A percentile compares a stretch with the other conserved stretches of the same genome.
phyloP scores from a whole-genome alignment of 345 rosid genomes.

The Eucalyptus pauciflora region DNA sequence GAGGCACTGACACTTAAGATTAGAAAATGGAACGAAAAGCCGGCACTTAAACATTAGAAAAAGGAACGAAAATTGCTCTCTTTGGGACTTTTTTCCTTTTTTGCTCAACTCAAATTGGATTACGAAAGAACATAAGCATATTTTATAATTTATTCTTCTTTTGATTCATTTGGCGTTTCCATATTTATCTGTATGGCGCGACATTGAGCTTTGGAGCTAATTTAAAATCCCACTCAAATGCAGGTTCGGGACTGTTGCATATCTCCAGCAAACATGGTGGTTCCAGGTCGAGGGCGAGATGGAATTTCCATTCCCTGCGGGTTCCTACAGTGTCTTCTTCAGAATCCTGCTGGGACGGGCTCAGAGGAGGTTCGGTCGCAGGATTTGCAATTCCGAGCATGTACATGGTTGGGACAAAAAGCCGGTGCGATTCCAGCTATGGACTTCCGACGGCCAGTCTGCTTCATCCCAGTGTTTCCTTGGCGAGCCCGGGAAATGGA shows the following conservation, averaged over 20 bases:
- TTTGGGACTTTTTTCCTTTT: neutral
- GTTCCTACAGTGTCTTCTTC: constrained; percentile 77
- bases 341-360: constrained; percentile 71
- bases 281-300: constrained; percentile 79
- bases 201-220: neutral
- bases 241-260: constrained; percentile 72
- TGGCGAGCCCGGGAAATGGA: constrained; percentile 65
- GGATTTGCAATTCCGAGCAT: constrained; percentile 54
- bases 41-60: too few species aligned
- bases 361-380: constrained; percentile 56
- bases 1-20: neutral
- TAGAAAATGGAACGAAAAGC: too few species aligned
- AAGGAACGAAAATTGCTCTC: neutral
- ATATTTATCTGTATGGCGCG: neutral
- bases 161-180: neutral
- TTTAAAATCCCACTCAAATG: neutral
- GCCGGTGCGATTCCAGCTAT: constrained; percentile 79
- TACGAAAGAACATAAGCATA: neutral
- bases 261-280: constrained; percentile 98
- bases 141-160: neutral
- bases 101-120: neutral
- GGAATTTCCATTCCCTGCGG: constrained; percentile 84
- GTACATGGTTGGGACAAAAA: constrained; percentile 93
- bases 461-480: constrained; percentile 63
- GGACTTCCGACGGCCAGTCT: constrained; percentile 79